A percentile compares a stretch with the other conserved stretches of the same genome.
These are phyloP conservation scores for Mucor racemosus DNA, from an alignment of 371 early-diverging fungal species.

Conservation along the genomic window DNA sequence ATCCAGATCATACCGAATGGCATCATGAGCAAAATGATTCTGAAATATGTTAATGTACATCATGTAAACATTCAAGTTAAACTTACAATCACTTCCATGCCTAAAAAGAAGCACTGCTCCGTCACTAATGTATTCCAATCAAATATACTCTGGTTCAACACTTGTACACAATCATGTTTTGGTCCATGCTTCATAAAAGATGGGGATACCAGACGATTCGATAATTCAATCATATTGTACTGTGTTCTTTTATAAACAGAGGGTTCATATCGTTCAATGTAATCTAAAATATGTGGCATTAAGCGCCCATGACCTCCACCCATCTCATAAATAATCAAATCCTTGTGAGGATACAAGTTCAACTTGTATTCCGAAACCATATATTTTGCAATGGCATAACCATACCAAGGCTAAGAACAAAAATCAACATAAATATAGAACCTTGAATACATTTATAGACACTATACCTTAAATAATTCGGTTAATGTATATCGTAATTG, in stretches of 20 bases:
- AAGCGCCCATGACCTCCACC: constrained; percentile 97
- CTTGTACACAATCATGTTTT: constrained; percentile 64
- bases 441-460: neutral
- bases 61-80: neutral
- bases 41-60: constrained; percentile 17
- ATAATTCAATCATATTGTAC: constrained; percentile 95
- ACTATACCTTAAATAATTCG: constrained; percentile 85
- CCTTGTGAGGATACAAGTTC: constrained; percentile 60
- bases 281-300: constrained; percentile 92
- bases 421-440: no score
- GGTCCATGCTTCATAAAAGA: constrained; percentile 10
- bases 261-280: constrained; percentile 77
- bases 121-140: constrained; percentile 82
- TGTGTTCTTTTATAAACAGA: constrained; percentile 76
- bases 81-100: constrained; percentile 90
- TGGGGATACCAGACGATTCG: constrained; percentile 28
- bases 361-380: constrained; percentile 81
- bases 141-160: constrained; percentile 90
- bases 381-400: constrained; percentile 90
- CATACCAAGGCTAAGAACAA: constrained; percentile 81
- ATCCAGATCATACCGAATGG: constrained; percentile 82
- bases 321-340: constrained; percentile 91
- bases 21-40: constrained; percentile 96
- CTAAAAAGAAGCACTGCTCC: constrained; percentile 87
- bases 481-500: constrained; percentile 98